Conservation (phyloP, 768 basidiomycete species). For the Leccinum truebloodii region DNA sequence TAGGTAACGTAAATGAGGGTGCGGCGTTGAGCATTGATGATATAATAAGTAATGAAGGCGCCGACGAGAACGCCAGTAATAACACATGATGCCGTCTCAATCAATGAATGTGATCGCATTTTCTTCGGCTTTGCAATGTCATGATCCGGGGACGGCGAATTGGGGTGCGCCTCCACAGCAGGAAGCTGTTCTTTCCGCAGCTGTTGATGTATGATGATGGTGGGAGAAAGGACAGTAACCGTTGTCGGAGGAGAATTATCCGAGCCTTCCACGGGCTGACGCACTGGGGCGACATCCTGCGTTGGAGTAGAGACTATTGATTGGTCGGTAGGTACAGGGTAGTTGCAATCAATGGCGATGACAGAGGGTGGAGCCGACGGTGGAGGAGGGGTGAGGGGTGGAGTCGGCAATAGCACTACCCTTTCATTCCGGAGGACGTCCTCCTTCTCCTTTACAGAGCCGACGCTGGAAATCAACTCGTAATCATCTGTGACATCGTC, state of each 20-base stretch:
- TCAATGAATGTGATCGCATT: constrained; percentile 25
- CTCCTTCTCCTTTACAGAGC: constrained; percentile 19
- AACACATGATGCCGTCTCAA: constrained; percentile 45
- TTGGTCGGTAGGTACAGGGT: constrained; percentile 4
- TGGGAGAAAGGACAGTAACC: constrained; percentile 24
- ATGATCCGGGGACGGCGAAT: constrained; percentile 11
- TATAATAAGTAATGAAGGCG: constrained; percentile 54
- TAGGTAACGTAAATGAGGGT: constrained; percentile 44
- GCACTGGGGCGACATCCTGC: constrained; percentile 7
- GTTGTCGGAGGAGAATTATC: constrained; percentile 13
- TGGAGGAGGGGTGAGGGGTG: constrained; percentile 22
- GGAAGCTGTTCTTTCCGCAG: constrained; percentile 18
- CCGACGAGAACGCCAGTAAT: constrained; percentile 63
- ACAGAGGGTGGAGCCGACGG: constrained; percentile 21
- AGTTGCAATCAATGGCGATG: constrained; percentile 13
- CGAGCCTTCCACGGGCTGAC: constrained; percentile 2
- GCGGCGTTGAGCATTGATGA: constrained; percentile 48
- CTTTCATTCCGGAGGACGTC: constrained; percentile 3
- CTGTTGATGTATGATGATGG: constrained; percentile 28
- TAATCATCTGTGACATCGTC: constrained; percentile 49
- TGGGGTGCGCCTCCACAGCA: constrained; percentile 12
- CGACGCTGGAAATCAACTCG: constrained; percentile 29
- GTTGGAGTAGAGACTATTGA: constrained; percentile 6
- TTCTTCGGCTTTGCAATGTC: constrained; percentile 18
- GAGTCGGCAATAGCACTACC: constrained; percentile 21